These are phyloP conservation scores for Bipolaris zeicola DNA, from an alignment of 2,329 filamentous ascomycete species.

Conservation along the genomic window DNA sequence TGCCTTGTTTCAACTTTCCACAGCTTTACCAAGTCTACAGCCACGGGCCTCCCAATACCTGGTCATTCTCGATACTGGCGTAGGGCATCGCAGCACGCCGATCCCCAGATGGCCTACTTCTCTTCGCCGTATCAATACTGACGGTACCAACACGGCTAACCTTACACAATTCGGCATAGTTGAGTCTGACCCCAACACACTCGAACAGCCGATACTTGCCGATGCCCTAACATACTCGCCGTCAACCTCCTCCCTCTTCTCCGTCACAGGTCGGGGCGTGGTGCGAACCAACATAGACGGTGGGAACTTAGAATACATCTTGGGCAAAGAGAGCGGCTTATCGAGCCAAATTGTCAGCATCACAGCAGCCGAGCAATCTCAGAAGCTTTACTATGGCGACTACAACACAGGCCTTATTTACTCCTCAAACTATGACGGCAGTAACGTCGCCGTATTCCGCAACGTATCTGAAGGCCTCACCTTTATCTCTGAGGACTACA, in stretches of 20 bases:
- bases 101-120: conserved; percentile 20
- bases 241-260: conserved; percentile 11
- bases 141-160: conserved; percentile 14
- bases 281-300: conserved; percentile 16
- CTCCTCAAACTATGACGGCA: conserved; percentile 17
- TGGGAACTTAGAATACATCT: conserved; percentile 1
- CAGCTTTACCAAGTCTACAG: conserved; percentile 3
- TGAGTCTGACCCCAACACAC: neutral
- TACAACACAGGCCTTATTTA: conserved; percentile 10
- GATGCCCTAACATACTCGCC: conserved; percentile 11
- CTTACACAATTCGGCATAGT: conserved; percentile 15
- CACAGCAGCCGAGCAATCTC: conserved; percentile 9
- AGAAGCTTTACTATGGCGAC: conserved; percentile 19
- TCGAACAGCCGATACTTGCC: conserved; percentile 9
- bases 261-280: conserved; percentile 16
- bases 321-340: neutral
- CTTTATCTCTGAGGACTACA: neutral
- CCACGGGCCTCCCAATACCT: neutral
- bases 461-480: conserved; percentile 19
- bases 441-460: conserved; percentile 3
- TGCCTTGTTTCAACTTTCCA: neutral
- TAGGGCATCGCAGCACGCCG: conserved; percentile 20
- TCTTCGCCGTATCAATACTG: conserved; percentile 13
- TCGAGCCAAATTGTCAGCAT: conserved; percentile 9
- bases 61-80: conserved; percentile 19